Evolutionary conservation across 768 basidiomycete species (phyloP), one percentile per base, ranked within the genome.

Genomic region (Chalciporus sphaerocephalus): DNA sequence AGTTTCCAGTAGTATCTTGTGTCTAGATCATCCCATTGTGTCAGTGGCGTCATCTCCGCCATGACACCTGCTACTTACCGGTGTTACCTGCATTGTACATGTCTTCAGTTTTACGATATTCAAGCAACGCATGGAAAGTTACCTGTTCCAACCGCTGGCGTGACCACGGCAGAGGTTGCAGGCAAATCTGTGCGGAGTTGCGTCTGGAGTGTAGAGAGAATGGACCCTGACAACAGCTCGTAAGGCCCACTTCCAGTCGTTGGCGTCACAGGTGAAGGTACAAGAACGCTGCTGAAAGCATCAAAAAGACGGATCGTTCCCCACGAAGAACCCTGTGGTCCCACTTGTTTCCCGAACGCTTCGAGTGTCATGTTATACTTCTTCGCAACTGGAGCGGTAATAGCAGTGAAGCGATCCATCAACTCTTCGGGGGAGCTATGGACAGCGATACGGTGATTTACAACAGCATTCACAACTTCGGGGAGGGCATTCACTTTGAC

Each of bases 401-500:
- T 40, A 5, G 36, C 13, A 11, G 37, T 43, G 18, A 58, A 61
- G 22, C 45, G 53, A 27, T 21, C 15, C 32, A 40, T 43, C 23
- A 62, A 30, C 17, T 47, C 48, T 35, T 41, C 30, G 11, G 25
- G 40, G 0, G 59, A 64, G 33, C 50, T 69, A 44, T 69, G 60
- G 9, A 63, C 64, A 27, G 59, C 65, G 43, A 72, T 54, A 8
- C 66, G 59, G 40, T 69, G 55, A 41, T 72, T 68, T 30, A 57
- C 56, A 17, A 72, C 44, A 6, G 68, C 69, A 47, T 56, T 67
- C 13, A 56, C 68, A 24, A 58, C 59, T 49, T 78, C 76, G 0
- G 74, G 73, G 10, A 78, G 61, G 1, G 74, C 73, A 46, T 78
- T 75, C 34, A 67, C 60, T 62, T 78, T 78, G 1, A 67, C 64